Evolutionary conservation across 768 basidiomycete species (phyloP).

Genomic region (Suillus occidentalis): DNA sequence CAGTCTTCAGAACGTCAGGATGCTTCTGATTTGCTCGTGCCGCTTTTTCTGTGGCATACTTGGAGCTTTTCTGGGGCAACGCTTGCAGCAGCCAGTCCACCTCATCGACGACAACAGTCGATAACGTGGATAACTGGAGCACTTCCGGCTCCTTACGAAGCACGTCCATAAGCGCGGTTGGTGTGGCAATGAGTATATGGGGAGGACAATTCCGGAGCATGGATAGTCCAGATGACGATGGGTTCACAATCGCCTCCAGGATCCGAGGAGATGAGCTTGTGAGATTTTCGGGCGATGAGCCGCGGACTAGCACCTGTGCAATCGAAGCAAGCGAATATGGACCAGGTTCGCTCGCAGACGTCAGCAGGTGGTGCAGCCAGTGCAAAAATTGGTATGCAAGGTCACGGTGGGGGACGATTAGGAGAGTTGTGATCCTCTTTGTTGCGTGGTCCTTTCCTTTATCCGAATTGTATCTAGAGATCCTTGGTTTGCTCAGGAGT

Average conservation of each 20-base stretch:
- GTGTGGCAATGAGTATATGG: conserved; percentile 71
- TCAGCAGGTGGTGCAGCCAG: conserved; percentile 60
- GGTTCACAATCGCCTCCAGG: conserved; percentile 27
- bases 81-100: conserved; percentile 70
- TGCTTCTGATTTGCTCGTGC: conserved; percentile 49
- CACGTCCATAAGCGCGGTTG: conserved; percentile 64
- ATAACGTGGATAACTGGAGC: conserved; percentile 47
- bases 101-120: conserved; percentile 71
- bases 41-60: conserved; percentile 40
- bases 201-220: conserved; percentile 47
- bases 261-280: conserved; percentile 26
- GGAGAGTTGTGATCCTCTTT: conserved; percentile 49
- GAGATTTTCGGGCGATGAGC: conserved; percentile 37
- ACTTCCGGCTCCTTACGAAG: conserved; percentile 42
- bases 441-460: conserved; percentile 21
- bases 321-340: conserved; percentile 41
- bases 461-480: conserved; percentile 19
- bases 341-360: conserved; percentile 27
- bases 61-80: conserved; percentile 41
- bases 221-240: conserved; percentile 33
- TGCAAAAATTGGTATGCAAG: conserved; percentile 64
- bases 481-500: conserved; percentile 56
- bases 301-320: conserved; percentile 64
- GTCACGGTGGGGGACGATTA: conserved; percentile 74
- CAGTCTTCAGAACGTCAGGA: conserved; percentile 54